Percentiles rank a stretch among this genome's conserved stretches.
Evolutionary conservation across 352 stramenopile species (phyloP).

Genomic region (Phytophthora pisi): DNA sequence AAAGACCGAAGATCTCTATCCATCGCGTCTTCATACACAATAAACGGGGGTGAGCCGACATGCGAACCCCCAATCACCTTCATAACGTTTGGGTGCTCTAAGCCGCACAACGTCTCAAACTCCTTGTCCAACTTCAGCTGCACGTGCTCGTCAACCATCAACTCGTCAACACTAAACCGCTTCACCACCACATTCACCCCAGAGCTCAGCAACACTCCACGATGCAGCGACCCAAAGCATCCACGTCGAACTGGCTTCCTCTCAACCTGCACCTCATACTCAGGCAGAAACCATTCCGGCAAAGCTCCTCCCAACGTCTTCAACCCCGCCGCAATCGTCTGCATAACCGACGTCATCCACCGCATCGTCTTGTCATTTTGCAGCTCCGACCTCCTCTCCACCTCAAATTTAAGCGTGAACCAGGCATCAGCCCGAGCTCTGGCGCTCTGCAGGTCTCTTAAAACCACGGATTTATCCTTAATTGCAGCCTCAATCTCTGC

Average conservation of each 20-base stretch:
- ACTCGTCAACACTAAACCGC: background rate
- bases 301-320: background rate
- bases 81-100: background rate
- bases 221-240: background rate
- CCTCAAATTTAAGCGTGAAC: background rate
- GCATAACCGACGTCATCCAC: background rate
- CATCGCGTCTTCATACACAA: background rate
- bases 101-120: background rate
- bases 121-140: background rate
- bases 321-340: background rate
- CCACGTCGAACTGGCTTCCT: background rate
- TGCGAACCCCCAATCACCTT: background rate
- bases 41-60: background rate
- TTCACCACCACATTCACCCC: background rate
- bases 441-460: background rate
- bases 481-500: background rate
- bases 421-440: background rate
- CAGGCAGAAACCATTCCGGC: background rate
- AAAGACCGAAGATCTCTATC: background rate
- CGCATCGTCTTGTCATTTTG: background rate
- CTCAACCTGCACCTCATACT: background rate
- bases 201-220: background rate
- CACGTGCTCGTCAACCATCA: background rate
- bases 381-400: background rate
- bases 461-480: background rate